phyloP scores from a whole-genome alignment of 371 early-diverging fungal species.

The Syncephalastrum racemosum region DNA sequence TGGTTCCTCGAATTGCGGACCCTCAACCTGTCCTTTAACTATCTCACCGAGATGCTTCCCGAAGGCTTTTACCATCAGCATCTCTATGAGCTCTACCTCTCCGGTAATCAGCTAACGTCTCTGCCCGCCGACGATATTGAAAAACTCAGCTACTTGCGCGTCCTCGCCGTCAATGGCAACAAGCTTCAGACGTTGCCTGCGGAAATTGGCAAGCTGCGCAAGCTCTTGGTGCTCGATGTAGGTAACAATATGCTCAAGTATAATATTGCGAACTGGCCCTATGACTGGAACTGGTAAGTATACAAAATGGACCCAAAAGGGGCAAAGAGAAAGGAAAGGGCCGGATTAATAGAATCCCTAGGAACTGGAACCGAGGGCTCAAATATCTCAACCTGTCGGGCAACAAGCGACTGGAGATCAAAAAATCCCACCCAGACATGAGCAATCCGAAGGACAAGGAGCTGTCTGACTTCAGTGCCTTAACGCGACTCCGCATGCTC shows the following conservation, averaged over 20 bases:
- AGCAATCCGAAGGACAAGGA: slow-evolving; percentile 52
- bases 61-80: slow-evolving; percentile 53
- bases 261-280: slow-evolving; percentile 94
- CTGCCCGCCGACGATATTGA: slow-evolving; percentile 89
- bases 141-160: slow-evolving; percentile 62
- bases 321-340: not conserved
- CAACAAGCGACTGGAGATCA: slow-evolving; percentile 87
- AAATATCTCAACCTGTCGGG: slow-evolving; percentile 90
- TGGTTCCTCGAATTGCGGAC: slow-evolving; percentile 71
- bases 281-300: slow-evolving; percentile 92
- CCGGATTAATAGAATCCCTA: slow-evolving; percentile 11
- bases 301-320: not conserved
- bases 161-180: slow-evolving; percentile 88
- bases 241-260: slow-evolving; percentile 88
- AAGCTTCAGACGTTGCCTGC: slow-evolving; percentile 89
- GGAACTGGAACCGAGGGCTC: slow-evolving; percentile 89
- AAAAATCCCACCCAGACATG: slow-evolving; percentile 57
- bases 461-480: slow-evolving; percentile 75
- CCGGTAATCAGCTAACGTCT: slow-evolving; percentile 83
- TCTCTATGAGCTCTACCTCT: slow-evolving; percentile 76
- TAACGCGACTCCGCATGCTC: slow-evolving; percentile 74
- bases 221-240: slow-evolving; percentile 79
- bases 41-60: slow-evolving; percentile 76
- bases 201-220: slow-evolving; percentile 82
- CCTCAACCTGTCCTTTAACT: slow-evolving; percentile 85